Evolutionary conservation across 768 basidiomycete genomes (phyloP), one percentile per base, ranked within the genome.

Genomic region (Trametes elegans): DNA sequence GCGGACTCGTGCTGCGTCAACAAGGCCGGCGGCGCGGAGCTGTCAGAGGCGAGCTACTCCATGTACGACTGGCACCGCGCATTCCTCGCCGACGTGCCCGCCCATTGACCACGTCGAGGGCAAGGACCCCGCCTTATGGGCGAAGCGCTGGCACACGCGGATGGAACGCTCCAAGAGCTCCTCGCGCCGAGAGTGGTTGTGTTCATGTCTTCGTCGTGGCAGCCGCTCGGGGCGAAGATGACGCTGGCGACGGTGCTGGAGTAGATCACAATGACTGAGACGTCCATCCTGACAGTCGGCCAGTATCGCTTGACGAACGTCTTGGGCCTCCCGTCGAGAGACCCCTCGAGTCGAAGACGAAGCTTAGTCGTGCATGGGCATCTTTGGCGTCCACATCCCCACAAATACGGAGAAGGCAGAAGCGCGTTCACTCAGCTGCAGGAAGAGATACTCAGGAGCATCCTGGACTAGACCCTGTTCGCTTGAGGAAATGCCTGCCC

Each of bases 161-260:
- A 7, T 43, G 41, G 41, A 43, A n/a, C 41, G 41, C 41, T 43
- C 5, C 41, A 52, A 24, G 50, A 52, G 31, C 50, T 52, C 31
- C 26, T 52, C 41, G 50, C 50, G n/a, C 50, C 50, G 1, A 3
- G 10, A 13, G 3, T 5, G 4, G 41, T 52, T n/a, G n/a, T 44
- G 6, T 52, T 52, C 32, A 13, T 52, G 14, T 26, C 41, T 7
- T 7, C 10, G 10, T 16, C 5, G 2, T 52, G 50, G 50, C 6
- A n/a, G 10, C 9, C 26, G 14, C 18, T 43, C 13, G 50, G 50
- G 3, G 38, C 41, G 31, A 52, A 36, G 42, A 16, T 9, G 31
- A 32, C n/a, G 4, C 31, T 52, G 19, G 50, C 41, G n/a, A 16
- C 29, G 10, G 7, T 38, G 4, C 16, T 52, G 29, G 19, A 42